Evolutionary conservation across 305 asterid genomes (phyloP), one percentile per base, ranked within the genome.

Genomic region (Petunia hybrid): DNA sequence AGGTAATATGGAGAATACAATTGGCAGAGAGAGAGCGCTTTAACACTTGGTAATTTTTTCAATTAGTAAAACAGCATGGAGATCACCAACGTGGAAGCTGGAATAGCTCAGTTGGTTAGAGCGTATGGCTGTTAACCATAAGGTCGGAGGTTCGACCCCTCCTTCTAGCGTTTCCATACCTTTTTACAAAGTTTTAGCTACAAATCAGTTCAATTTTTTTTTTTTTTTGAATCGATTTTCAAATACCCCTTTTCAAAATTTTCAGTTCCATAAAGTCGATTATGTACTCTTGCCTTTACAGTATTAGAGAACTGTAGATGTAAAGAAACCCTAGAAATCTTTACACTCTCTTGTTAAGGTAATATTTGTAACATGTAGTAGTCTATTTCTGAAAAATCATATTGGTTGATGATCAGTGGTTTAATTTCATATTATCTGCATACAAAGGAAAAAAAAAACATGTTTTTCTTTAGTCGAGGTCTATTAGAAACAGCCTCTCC

Each of bases 111-210:
- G 64, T 74, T 74, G 43, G 80, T 77, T 77, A 77, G 80, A 77
- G 80, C 71, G 80, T 77, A 77, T 77, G 70, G 59, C 43, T 60
- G 59, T 77, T 77, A 77, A 77, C 80, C 80, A 77, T 42, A 42
- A 77, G 80, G 80, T 77, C 80, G 43, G 80, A 77, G 80, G 80
- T 77, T 77, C 71, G 35, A 77, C 13, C 59, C 71, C 71, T 77
- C 80, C 80, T 77, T 77, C 71, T 77, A 77, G 80, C 80, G 80
- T 1, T 1, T 2, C 2, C 9, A 0, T 1, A 0, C 36, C 1
- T 5, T 1, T 3, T 14, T 0, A 3, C 3, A 62, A 62, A 62
- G 1, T 31, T 8, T 35, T 35, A 57, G 45, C 70, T 10, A 10
- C n/a, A 63, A 35, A 35, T 64, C 9, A 2, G 4, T 38, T 36